Base-by-base conservation (phyloP, 2,329 filamentous ascomycete genomes). In the Epichloe gansuensis region DNA sequence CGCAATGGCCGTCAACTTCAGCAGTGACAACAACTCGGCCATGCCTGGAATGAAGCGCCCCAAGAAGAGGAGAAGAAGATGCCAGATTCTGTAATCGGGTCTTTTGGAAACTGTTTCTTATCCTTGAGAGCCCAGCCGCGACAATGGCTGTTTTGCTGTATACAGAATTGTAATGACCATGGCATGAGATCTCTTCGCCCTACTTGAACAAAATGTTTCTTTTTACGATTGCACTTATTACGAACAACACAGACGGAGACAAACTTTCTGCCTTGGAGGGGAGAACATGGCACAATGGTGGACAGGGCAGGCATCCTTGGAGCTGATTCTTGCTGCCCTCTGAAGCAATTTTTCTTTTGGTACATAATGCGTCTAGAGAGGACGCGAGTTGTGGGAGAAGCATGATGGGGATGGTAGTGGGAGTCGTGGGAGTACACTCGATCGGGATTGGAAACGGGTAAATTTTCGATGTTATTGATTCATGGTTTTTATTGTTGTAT, bases 11-110 rank as follows among this genome's bases (percentile, higher is more conserved):
- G 63, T 65, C 28, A 67, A 64, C 55, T 63, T 69, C 50, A 64
- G 67, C 58, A 61, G 68, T 50, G 69, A 69, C 52, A 65, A 65
- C 45, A 66, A 66, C 55, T 61, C 66, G 55, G 67, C 66, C 46
- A 66, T 75, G 56, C 69, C 72, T 41, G 71, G 72, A 53, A 63
- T 75, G 54, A 72, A 72, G 54, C 65, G 67, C 59, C 66, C 75
- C 72, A 88, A 83, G 77, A 85, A 85, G 75, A 93, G 88, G 82
- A 90, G 87, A 80, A 83, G 85, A 74, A 86, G 79, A 69, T 94
- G 88, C 76, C 81, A 79, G 67, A 81, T 91, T 69, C 76, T 94
- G 65, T 94, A 75, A 80, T 67, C 38, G 51, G 31, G 13, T 39
- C 43, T 28, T 25, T 48, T 48, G 35, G 12, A 35, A 1, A 49